phyloP scores from a whole-genome alignment of 1,284 basidiomycete species.

The Binderoboletus segoi region DNA sequence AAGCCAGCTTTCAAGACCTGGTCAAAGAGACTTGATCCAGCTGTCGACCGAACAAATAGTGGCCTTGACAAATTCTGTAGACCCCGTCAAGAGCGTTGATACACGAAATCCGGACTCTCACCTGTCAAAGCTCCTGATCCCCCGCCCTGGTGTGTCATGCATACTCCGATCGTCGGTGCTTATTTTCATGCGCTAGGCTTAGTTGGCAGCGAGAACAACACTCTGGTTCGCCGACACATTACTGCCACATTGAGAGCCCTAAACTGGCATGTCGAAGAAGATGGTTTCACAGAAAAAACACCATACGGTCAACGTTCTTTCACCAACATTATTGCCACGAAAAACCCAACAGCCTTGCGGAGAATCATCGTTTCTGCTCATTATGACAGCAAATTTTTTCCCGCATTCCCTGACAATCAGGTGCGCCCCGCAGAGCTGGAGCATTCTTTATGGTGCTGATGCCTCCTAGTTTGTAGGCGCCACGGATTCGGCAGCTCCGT shows the following conservation, averaged over 20 bases:
- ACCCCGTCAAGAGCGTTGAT: constrained; percentile 70
- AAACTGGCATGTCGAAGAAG: constrained; percentile 86
- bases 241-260: constrained; percentile 66
- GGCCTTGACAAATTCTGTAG: constrained; percentile 53
- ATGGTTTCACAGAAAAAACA: constrained; percentile 78
- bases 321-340: constrained; percentile 93
- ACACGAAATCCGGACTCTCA: constrained; percentile 68
- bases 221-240: constrained; percentile 79
- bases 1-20: constrained; percentile 34
- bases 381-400: constrained; percentile 94
- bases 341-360: constrained; percentile 81
- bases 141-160: constrained; percentile 68
- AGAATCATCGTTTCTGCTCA: constrained; percentile 92
- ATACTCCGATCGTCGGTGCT: constrained; percentile 8
- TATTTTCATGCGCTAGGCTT: constrained; percentile 8
- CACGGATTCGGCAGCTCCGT: constrained; percentile 96
- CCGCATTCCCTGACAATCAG: constrained; percentile 69
- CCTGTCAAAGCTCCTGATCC: constrained; percentile 80
- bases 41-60: constrained; percentile 56
- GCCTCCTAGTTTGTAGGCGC: constrained; percentile 86
- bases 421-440: constrained; percentile 41
- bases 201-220: constrained; percentile 79
- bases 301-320: constrained; percentile 84
- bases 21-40: constrained; percentile 47
- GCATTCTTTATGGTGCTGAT: constrained; percentile 4